Evolutionary conservation across 1,139 yeast genomes (phyloP), one percentile per base, ranked within the genome.

Genomic region (Hansenula sp.): DNA sequence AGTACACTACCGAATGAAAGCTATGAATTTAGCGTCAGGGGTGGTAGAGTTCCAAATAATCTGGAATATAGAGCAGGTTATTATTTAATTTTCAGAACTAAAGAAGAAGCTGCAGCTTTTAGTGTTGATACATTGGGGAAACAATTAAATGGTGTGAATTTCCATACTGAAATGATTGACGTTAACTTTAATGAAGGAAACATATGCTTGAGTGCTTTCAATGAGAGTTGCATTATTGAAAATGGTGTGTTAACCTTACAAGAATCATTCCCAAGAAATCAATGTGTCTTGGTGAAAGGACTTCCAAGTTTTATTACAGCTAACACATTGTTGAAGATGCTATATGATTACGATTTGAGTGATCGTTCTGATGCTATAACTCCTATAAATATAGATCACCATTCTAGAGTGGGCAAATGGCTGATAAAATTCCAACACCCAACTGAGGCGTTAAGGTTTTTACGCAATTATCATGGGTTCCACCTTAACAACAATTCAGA

Each of bases 371-470:
- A 57, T 16, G 66, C 72, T 0, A 59, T 63, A 5, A 62, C 57
- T 28, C 47, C 54, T 15, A 41, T 70, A 39, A 63, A 58, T 34
- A 51, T 58, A 21, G 53, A 53, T 39, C 46, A 59, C 33, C 43
- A 50, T 17, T 59, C 65, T 13, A 66, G 66, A 5, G 58, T 68
- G 2, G 54, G 62, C 11, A 65, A 69, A 13, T 69, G 69, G 54
- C 60, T 82, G 12, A 60, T 84, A 6, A 62, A 76, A 38, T 83
- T 84, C 56, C 66, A 67, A 13, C 69, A 70, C 48, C 58, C 56
- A n/a, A 59, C 63, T 3, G 78, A 77, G 50, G 84, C 90, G 0
- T 57, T 53, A 29, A 58, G 84, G 41, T 79, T 82, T 50, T 77
- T 75, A 2, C 60, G 78, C n/a, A 74, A 74, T 48, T 74, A 67